Conservation (phyloP, 169 alveolate genomes). For the Plasmodium ovale region DNA sequence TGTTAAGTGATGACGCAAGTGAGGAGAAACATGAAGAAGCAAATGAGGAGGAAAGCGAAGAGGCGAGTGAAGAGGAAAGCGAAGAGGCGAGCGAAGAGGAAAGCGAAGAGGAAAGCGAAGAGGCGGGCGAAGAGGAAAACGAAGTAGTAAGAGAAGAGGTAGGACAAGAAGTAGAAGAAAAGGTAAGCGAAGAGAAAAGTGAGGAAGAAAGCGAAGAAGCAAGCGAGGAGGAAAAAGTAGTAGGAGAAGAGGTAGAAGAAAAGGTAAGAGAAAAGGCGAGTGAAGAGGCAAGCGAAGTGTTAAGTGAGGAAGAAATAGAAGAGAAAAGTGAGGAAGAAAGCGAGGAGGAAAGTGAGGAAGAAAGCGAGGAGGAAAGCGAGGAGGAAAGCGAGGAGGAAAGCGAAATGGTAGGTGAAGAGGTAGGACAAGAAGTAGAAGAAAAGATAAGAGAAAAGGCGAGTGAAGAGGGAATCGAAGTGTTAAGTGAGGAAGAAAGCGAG, state of each 20-base stretch:
- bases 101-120: slow-evolving; percentile 13
- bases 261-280: neutral
- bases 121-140: neutral
- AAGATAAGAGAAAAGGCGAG: neutral
- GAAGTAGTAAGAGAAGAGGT: neutral
- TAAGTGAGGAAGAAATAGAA: neutral
- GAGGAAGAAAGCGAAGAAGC: slow-evolving; percentile 1
- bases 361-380: neutral
- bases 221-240: neutral
- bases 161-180: slow-evolving; percentile 10
- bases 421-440: neutral
- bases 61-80: neutral
- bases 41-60: neutral
- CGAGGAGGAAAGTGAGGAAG: neutral
- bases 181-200: neutral
- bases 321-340: neutral
- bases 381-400: neutral
- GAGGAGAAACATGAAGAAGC: neutral
- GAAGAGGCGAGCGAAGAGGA: slow-evolving; percentile 8
- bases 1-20: no score
- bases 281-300: neutral
- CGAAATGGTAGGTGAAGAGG: neutral
- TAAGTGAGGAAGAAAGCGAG: neutral
- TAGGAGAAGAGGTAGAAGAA: neutral
- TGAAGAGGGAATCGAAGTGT: neutral